Conservation (phyloP, 345 rosid species). For the Laguncularia racemosa region DNA sequence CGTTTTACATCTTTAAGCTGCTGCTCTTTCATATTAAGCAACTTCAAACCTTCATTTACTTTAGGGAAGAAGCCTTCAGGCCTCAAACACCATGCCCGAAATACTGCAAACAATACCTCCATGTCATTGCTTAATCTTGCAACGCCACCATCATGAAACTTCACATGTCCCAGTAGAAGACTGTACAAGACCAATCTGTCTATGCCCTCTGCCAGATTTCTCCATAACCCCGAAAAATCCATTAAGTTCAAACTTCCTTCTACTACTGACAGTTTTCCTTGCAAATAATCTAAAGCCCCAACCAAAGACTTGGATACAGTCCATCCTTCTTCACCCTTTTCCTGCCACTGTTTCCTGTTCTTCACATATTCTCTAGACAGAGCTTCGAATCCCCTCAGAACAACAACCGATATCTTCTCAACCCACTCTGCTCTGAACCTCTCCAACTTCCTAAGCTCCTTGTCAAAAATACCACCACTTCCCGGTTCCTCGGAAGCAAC, state of each 20-base stretch:
- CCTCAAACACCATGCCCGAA: constrained; percentile 75
- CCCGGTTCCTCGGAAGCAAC: constrained; percentile 14
- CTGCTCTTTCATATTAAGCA: constrained; percentile 58
- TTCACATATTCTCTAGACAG: constrained; percentile 65
- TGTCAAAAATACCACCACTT: constrained; percentile 42
- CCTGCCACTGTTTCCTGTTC: constrained; percentile 83
- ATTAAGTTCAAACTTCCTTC: constrained; percentile 50
- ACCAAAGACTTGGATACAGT: constrained; percentile 55
- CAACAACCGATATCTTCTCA: constrained; percentile 60
- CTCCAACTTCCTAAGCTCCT: constrained; percentile 51
- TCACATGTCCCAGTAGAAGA: constrained; percentile 48
- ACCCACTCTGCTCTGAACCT: constrained; percentile 72
- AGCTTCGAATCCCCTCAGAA: constrained; percentile 81
- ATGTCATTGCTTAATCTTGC: constrained; percentile 54
- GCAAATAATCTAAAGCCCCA: constrained; percentile 67
- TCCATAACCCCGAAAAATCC: constrained; percentile 68
- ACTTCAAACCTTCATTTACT: constrained; percentile 45
- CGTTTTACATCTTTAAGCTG: constrained; percentile 34
- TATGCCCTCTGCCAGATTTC: constrained; percentile 65
- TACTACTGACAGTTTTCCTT: constrained; percentile 55
- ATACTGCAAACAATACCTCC: constrained; percentile 63
- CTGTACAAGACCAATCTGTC: constrained; percentile 54
- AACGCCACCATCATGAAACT: constrained; percentile 51
- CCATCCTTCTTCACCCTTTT: constrained; percentile 63
- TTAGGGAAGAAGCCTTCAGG: constrained; percentile 80